Evolutionary conservation across 495 filamentous ascomycete genomes (phyloP), one percentile per base, ranked within the genome.

Genomic region (Penicillium psychrofluorescens): DNA sequence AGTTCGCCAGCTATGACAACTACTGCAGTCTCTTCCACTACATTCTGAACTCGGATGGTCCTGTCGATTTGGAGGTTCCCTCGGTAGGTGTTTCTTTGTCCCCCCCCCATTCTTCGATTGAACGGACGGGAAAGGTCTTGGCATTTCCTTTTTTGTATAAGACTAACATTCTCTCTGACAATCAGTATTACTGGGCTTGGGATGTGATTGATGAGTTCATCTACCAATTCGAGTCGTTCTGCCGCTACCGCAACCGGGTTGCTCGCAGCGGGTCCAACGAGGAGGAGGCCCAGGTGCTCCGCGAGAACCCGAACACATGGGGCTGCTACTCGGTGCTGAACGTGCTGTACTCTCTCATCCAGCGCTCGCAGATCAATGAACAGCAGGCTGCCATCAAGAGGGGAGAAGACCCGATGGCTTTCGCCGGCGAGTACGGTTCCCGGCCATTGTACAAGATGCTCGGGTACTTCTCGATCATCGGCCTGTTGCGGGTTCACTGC

Each of bases 131-230:
- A 36, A 13, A 16, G 36, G n/a, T n/a, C 35, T 47, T 46, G 43
- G 36, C 53, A 47, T 49, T 46, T 45, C 28, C 28, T 56, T 35
- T 8, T 33, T 11, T 34, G 36, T 27, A 12, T 29, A 8, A 28
- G 36, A 50, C 51, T 46, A 58, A 53, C 35, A 22, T 12, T 50
- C 4, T 31, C 15, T 39, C 38, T 31, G 44, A 35, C 29, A 5
- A 42, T 66, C 68, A 98, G 92, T 90, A 95, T 70, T 95, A 89
- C 73, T 98, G 92, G 92, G 94, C 92, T 12, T 98, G 94, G 92
- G 92, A 98, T 70, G 94, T 96, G 47, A 97, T 98, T 67, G 92
- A 98, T 59, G 92, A 98, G 62, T 98, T 98, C 72, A 97, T 98
- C 70, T 98, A 98, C 76, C 92, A 98, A 67, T 98, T 98, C 76